phyloP scores from a whole-genome alignment of 805 yeast genomes.

The Zygoascus ofunaensis region DNA sequence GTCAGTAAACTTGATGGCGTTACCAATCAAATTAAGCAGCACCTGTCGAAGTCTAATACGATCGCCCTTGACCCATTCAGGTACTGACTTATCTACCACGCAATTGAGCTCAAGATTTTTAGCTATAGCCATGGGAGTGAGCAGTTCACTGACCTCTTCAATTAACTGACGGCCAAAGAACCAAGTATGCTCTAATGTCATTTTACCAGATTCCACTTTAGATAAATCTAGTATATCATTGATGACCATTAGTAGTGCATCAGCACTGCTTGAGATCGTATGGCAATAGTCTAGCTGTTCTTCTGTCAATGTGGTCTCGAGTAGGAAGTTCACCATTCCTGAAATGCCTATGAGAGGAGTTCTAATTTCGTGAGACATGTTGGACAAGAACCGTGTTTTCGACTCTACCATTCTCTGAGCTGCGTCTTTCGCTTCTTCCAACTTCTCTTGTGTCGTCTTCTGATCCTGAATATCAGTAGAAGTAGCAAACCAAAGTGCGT shows the following conservation, averaged over 20 bases:
- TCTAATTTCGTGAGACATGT: conserved; percentile 31
- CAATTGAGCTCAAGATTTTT: conserved; percentile 27
- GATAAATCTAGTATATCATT: conserved; percentile 30
- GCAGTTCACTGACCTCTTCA: conserved; percentile 28
- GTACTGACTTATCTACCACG: conserved; percentile 24
- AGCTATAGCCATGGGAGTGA: conserved; percentile 27
- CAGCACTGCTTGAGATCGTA: conserved; percentile 28
- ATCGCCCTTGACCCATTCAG: conserved; percentile 27
- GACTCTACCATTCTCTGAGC: conserved; percentile 29
- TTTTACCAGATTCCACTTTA: conserved; percentile 31
- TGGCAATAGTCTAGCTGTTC: conserved; percentile 31
- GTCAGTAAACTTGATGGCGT: conserved; percentile 29
- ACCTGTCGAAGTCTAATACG: conserved; percentile 29
- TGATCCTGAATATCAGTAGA: conserved; percentile 30
- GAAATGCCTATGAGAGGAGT: conserved; percentile 31
- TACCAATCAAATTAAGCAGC: conserved; percentile 27
- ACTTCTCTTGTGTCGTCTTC: conserved; percentile 26
- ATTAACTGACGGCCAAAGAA: conserved; percentile 26
- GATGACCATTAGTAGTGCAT: conserved; percentile 28
- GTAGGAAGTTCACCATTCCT: conserved; percentile 29
- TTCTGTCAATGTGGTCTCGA: conserved; percentile 25
- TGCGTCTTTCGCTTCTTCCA: conserved; percentile 27
- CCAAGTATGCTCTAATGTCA: conserved; percentile 25
- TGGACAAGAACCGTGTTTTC: conserved; percentile 31
- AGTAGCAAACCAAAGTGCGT: conserved; percentile 26